Evolutionary conservation across 2,329 filamentous ascomycete species (phyloP), one percentile per base, ranked within the genome.

Genomic region (Tolypocladium capitatum): DNA sequence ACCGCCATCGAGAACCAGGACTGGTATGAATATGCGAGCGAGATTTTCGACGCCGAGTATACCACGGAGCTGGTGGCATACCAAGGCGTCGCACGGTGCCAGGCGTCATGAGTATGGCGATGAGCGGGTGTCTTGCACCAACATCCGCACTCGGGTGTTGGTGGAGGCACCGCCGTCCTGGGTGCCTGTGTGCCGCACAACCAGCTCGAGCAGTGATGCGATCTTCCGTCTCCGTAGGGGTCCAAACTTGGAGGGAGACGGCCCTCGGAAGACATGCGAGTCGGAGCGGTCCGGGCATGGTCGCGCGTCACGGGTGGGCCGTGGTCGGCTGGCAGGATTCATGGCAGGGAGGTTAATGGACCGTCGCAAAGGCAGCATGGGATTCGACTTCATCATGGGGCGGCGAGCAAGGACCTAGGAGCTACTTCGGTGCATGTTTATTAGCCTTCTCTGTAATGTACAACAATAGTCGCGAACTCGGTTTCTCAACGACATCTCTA

Each of bases 21-120:
- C 47, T 64, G 60, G 62, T 63, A 62, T 21, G 52, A 57, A 3
- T 63, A 62, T 45, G 59, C 58, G 14, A 27, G 45, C n/a, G 52
- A 58, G 2, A 61, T 63, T 13, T 64, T 64, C 33, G 43, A 32
- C 0, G 51, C 51, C 1, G 49, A 53, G 28, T 60, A 52, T 45
- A 52, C 52, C 2, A n/a, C 18, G 9, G 58, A 63, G 46, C 51
- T 64, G 32, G 56, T 55, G 10, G 54, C 53, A n/a, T 63, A 63
- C 43, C 62, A 64, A 35, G 60, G 56, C 20, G 31, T 64, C 18
- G 52, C 55, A 2, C 53, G 61, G 48, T 61, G 58, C 38, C 61
- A 63, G 42, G 50, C 49, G 24, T 51, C 52, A 18, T 61, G 33
- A 41, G 21, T 16, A 8, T n/a, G 36, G 18, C 7, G 16, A 28